phyloP scores from a whole-genome alignment of 139 green algal genomes.

The Dunaliella sp. region DNA sequence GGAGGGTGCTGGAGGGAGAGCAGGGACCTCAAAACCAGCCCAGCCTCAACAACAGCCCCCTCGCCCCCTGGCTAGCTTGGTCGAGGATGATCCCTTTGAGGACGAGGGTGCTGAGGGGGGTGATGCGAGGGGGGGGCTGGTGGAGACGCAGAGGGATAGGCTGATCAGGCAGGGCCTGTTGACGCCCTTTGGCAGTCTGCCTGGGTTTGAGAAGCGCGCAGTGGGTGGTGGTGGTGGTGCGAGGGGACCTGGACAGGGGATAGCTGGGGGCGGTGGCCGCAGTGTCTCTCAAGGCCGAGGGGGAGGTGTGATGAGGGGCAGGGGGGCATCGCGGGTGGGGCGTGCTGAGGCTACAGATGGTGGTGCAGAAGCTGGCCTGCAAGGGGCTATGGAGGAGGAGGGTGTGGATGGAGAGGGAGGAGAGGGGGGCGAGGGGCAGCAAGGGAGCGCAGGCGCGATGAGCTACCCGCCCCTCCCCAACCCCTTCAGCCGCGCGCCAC shows the following conservation, averaged over 20 bases:
- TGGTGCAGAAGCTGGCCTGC: neutral
- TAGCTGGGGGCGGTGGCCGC: neutral
- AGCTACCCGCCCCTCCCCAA: neutral
- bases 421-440: neutral
- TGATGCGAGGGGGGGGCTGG: conserved; percentile 22
- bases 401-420: neutral
- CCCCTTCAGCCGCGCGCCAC: neutral
- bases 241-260: neutral
- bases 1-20: no score
- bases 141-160: conserved; percentile 84
- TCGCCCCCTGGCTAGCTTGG: neutral
- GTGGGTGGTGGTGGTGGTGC: conserved; percentile 2
- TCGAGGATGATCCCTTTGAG: conserved; percentile 3
- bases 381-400: neutral
- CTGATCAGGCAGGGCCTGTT: conserved; percentile 81
- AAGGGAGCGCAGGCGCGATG: neutral
- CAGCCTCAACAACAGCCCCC: neutral
- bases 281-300: neutral
- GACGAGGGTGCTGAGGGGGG: neutral
- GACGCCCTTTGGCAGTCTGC: conserved; percentile 82
- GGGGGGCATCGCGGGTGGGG: neutral
- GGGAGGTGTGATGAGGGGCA: neutral
- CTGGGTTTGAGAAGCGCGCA: conserved; percentile 72
- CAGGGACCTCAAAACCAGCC: no score
- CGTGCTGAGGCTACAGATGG: no score